Evolutionary conservation across 148 eudicot genomes (phyloP).

Genomic region (Persicaria tinctoria): DNA sequence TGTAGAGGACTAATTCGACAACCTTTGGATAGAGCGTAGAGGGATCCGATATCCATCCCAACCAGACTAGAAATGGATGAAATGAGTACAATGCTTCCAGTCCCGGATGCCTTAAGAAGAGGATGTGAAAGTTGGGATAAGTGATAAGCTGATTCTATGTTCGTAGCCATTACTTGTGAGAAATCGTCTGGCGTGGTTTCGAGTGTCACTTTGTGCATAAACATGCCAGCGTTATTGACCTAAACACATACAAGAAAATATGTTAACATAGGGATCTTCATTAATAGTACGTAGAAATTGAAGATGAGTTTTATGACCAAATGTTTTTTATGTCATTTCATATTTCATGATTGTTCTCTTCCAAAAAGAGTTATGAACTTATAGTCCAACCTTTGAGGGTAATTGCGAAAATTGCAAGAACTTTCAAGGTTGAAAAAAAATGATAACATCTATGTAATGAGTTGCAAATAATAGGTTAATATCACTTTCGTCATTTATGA

Average conservation of each 20-base stretch:
- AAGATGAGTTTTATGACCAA: too few species aligned
- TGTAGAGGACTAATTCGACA: too few species aligned
- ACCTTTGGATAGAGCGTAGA: conserved; percentile 50
- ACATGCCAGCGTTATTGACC: conserved; percentile 48
- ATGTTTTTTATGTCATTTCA: too few species aligned
- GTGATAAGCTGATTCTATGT: conserved; percentile 47
- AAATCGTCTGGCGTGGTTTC: conserved; percentile 31
- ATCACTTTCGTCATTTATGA: too few species aligned
- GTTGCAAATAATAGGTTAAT: too few species aligned
- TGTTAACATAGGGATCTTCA: background rate
- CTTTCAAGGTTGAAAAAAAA: too few species aligned
- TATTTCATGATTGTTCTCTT: too few species aligned
- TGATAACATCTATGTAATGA: too few species aligned
- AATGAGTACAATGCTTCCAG: conserved; percentile 42
- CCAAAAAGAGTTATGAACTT: too few species aligned
- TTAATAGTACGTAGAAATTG: too few species aligned
- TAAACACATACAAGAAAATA: background rate
- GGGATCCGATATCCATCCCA: conserved; percentile 25
- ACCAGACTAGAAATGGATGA: conserved; percentile 40
- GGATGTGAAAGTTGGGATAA: conserved; percentile 51
- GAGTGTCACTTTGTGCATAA: conserved; percentile 18
- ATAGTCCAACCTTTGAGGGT: too few species aligned
- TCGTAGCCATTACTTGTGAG: conserved; percentile 29
- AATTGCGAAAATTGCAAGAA: too few species aligned
- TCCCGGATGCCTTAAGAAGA: conserved; percentile 41